Evolutionary conservation across 495 filamentous ascomycete species (phyloP).

Genomic region (Xylaria venustula): DNA sequence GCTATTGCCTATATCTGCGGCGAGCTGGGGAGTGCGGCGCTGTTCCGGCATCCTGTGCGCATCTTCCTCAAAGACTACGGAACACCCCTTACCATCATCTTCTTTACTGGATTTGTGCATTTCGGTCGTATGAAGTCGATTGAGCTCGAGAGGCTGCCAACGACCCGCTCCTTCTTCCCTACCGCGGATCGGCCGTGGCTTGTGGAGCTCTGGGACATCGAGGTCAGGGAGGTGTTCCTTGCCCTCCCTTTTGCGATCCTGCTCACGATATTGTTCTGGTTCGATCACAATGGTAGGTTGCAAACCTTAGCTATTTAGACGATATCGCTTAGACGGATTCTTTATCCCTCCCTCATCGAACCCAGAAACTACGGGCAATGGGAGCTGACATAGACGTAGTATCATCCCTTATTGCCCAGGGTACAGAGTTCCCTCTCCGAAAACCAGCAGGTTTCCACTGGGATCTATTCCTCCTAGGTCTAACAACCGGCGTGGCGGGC

Average conservation of each 20-base stretch:
- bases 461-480: constrained; percentile 88
- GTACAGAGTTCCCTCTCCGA: constrained; percentile 83
- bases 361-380: background rate
- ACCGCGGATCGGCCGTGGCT: constrained; percentile 79
- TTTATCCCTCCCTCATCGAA: too few relatives aligned
- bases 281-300: constrained; percentile 78
- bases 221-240: constrained; percentile 72
- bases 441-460: constrained; percentile 97
- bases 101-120: constrained; percentile 86
- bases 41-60: constrained; percentile 70
- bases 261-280: constrained; percentile 87
- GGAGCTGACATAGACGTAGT: constrained; percentile 43
- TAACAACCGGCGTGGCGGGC: constrained; percentile 82
- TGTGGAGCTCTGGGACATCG: constrained; percentile 83
- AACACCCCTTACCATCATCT: constrained; percentile 76
- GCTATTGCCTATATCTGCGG: constrained; percentile 69
- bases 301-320: background rate
- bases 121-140: constrained; percentile 74
- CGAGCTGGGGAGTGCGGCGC: constrained; percentile 62
- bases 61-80: constrained; percentile 85
- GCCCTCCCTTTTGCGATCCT: constrained; percentile 87
- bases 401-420: constrained; percentile 86
- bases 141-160: constrained; percentile 64
- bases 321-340: background rate
- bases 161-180: constrained; percentile 76